Evolutionary conservation across 2,329 filamentous ascomycete species (phyloP).

Genomic region (Cercospora sp.): DNA sequence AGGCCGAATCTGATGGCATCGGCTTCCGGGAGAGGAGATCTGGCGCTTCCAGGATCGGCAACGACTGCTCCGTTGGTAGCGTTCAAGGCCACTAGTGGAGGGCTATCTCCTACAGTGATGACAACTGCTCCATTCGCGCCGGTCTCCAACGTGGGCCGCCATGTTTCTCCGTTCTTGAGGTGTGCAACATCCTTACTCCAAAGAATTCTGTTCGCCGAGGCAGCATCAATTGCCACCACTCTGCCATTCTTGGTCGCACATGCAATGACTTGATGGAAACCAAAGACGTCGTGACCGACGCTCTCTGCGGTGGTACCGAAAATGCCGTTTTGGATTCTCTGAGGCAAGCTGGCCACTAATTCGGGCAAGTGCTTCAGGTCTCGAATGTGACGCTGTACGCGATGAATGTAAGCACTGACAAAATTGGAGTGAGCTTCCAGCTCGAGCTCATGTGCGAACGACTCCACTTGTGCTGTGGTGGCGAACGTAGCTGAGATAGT

Average conservation of each 20-base stretch:
- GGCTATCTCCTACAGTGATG: conserved; percentile 17
- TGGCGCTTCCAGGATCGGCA: conserved; percentile 10
- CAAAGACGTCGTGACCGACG: conserved; percentile 72
- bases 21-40: conserved; percentile 4
- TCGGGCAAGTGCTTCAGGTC: conserved; percentile 76
- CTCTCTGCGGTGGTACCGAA: conserved; percentile 43
- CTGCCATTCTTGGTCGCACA: conserved; percentile 77
- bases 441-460: conserved; percentile 76
- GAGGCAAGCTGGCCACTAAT: conserved; percentile 69
- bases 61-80: conserved; percentile 35
- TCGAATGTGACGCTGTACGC: conserved; percentile 74
- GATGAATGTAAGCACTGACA: conserved; percentile 79
- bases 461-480: conserved; percentile 63
- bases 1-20: conserved; percentile 32
- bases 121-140: conserved; percentile 43
- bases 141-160: conserved; percentile 45
- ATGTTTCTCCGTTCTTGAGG: conserved; percentile 55
- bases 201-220: conserved; percentile 68
- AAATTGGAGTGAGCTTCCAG: conserved; percentile 82
- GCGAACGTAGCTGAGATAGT: conserved; percentile 79
- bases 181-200: conserved; percentile 71
- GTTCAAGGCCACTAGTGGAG: conserved; percentile 57
- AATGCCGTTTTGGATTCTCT: conserved; percentile 60
- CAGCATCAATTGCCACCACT: conserved; percentile 76
- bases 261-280: conserved; percentile 82